Conservation (phyloP, 2,329 filamentous ascomycete species). For the Fusarium phyllophilum region DNA sequence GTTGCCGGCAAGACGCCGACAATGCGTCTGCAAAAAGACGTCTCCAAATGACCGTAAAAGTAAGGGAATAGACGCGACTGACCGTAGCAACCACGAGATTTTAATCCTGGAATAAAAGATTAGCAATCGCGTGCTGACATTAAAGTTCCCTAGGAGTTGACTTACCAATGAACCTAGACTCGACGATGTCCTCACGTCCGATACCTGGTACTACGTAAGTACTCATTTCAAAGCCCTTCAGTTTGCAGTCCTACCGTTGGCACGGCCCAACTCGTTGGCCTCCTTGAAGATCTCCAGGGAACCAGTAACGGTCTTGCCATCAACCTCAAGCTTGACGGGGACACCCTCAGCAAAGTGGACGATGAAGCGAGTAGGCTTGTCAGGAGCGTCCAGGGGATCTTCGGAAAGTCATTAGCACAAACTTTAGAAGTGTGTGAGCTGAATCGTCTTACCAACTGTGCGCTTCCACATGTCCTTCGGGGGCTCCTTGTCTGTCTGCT, state of each 20-base stretch:
- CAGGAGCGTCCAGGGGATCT: constrained; percentile 70
- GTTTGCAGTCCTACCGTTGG: background rate
- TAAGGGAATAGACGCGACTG: background rate
- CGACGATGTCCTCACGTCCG: background rate
- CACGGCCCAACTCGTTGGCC: constrained; percentile 59
- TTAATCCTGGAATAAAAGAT: background rate
- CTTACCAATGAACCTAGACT: background rate
- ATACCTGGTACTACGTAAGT: background rate
- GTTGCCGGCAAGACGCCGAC: background rate
- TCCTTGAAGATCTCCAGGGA: constrained; percentile 73
- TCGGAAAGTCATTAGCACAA: background rate
- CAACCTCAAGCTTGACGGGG: constrained; percentile 68
- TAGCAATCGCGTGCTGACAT: background rate
- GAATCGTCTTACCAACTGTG: constrained; percentile 46
- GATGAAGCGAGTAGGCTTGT: constrained; percentile 72
- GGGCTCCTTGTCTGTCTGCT: constrained; percentile 65
- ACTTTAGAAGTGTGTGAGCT: rapidly evolving
- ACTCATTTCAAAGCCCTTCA: background rate
- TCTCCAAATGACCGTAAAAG: background rate
- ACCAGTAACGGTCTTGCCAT: constrained; percentile 67
- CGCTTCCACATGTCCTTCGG: constrained; percentile 78
- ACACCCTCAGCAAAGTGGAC: constrained; percentile 74
- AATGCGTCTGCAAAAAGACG: background rate
- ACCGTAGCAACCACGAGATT: background rate
- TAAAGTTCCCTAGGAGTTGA: background rate